phyloP scores from a whole-genome alignment of 495 filamentous ascomycete genomes.

The Tuber borchii region DNA sequence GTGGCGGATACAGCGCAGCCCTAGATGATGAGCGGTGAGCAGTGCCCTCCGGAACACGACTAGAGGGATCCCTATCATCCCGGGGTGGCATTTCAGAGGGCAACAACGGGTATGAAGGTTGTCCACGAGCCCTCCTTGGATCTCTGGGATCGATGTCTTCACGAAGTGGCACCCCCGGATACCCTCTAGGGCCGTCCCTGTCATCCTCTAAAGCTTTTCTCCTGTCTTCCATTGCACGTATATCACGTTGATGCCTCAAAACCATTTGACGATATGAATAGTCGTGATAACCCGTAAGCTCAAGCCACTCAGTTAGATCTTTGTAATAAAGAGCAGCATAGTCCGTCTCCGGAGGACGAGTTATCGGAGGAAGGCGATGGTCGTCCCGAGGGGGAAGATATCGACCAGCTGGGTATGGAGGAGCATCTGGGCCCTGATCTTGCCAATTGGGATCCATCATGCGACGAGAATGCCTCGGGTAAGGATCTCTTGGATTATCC shows the following conservation, averaged over 20 bases:
- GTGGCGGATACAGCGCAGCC: constrained; percentile 36
- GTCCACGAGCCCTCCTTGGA: constrained; percentile 29
- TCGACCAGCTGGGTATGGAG: constrained; percentile 28
- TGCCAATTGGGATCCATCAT: constrained; percentile 21
- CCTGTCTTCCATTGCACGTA: constrained; percentile 46
- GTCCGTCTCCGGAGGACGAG: constrained; percentile 38
- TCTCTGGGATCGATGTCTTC: constrained; percentile 21
- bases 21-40: constrained; percentile 34
- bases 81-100: constrained; percentile 36
- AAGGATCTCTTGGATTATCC: constrained; percentile 34
- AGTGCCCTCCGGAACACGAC: constrained; percentile 23
- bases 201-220: constrained; percentile 33
- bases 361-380: constrained; percentile 32
- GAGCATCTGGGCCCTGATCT: constrained; percentile 22
- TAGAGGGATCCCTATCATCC: constrained; percentile 37
- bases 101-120: constrained; percentile 38
- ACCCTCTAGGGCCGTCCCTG: constrained; percentile 24
- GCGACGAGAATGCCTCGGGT: constrained; percentile 31
- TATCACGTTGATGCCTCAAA: constrained; percentile 47
- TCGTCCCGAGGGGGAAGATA: constrained; percentile 39
- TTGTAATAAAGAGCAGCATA: constrained; percentile 43
- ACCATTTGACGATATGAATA: constrained; percentile 47
- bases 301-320: constrained; percentile 57
- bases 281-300: constrained; percentile 56
- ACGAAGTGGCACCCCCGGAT: constrained; percentile 25